Conservation (phyloP, 441 rosid genomes). For the Pelargonium cotyledonis region DNA sequence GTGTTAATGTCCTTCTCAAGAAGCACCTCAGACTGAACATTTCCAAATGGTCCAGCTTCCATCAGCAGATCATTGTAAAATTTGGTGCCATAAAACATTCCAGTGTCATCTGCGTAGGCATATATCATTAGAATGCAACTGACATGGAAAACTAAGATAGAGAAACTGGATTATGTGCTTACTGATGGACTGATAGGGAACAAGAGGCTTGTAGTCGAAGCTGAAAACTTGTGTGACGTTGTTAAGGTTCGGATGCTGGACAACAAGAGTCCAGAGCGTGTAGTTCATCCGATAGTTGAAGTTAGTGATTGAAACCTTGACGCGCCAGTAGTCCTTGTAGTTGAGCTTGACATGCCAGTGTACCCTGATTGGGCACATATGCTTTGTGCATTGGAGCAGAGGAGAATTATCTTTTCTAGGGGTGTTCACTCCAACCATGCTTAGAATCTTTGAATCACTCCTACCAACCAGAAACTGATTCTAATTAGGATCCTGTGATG, state of each 20-base stretch:
- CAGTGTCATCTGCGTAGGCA: conserved; percentile 51
- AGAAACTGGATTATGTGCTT: conserved; percentile 14
- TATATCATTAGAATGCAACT: too few species aligned
- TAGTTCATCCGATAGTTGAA: conserved; percentile 67
- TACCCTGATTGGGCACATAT: conserved; percentile 77
- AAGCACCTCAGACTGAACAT: conserved; percentile 61
- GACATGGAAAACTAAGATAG: too few species aligned
- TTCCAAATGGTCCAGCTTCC: conserved; percentile 59
- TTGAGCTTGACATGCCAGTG: conserved; percentile 84
- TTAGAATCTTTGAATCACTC: conserved; percentile 55
- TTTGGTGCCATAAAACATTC: conserved; percentile 56
- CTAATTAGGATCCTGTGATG: too few species aligned
- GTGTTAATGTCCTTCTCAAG: conserved; percentile 52
- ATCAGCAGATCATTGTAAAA: conserved; percentile 49
- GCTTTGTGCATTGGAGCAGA: conserved; percentile 66
- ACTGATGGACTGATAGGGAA: conserved; percentile 71
- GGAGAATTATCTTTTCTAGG: conserved; percentile 46
- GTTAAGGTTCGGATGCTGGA: conserved; percentile 76
- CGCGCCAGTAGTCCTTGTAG: conserved; percentile 77
- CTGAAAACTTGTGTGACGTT: conserved; percentile 81
- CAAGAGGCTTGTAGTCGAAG: conserved; percentile 66
- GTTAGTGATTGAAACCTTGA: conserved; percentile 60
- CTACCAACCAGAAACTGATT: conserved; percentile 26
- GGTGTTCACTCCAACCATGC: conserved; percentile 43
- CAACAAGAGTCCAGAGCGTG: conserved; percentile 56